Evolutionary conservation across 176 grass and related monocot species (phyloP).

Genomic region (Rhynchospora pubera): DNA sequence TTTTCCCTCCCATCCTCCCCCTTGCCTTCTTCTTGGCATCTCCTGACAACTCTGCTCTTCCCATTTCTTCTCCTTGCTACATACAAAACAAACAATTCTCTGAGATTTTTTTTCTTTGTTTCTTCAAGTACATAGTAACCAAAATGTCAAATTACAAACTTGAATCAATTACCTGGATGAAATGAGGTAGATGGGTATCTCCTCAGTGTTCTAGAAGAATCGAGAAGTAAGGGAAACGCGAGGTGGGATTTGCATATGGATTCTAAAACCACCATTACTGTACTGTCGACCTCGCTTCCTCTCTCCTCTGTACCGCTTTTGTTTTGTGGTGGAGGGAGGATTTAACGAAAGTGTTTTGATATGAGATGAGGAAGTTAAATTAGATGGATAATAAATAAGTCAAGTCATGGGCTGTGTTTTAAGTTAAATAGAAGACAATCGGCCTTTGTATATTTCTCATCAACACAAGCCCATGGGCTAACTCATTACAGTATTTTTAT

Average conservation of each 20-base stretch:
- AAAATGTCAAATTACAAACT: neutral
- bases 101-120: neutral
- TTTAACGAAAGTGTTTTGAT: neutral
- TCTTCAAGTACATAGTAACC: neutral
- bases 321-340: neutral
- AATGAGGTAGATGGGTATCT: neutral
- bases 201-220: neutral
- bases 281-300: neutral
- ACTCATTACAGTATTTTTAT: neutral
- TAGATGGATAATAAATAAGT: too few species aligned
- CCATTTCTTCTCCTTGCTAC: conserved; percentile 13
- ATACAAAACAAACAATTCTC: neutral
- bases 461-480: neutral
- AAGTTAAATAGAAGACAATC: too few species aligned
- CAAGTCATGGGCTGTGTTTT: too few species aligned
- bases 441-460: neutral
- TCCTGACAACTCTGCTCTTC: neutral
- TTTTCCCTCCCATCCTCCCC: conserved; percentile 17
- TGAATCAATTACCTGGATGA: conserved; percentile 9
- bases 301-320: neutral
- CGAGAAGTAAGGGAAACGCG: neutral
- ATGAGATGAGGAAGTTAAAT: neutral
- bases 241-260: neutral
- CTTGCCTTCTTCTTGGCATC: neutral
- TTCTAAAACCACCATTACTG: conserved; percentile 2